These are phyloP conservation scores for Ministeria vibrans DNA, from an alignment of 78 protist species.

Conservation along the genomic window DNA sequence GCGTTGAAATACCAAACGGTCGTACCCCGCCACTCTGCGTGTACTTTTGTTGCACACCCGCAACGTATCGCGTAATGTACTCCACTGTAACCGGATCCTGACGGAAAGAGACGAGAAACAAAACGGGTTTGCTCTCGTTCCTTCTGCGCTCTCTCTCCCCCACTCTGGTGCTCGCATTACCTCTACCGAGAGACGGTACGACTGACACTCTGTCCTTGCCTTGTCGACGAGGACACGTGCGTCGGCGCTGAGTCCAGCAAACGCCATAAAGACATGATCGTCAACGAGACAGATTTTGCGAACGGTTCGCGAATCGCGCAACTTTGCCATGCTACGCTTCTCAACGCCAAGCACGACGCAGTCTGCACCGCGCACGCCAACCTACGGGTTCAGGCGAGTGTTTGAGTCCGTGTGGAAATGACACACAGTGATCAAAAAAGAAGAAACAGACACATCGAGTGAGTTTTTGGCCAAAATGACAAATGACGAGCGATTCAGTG, in stretches of 20 bases:
- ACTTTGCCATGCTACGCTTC: conserved; percentile 71
- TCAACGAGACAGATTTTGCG: conserved; percentile 92
- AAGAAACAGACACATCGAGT: too few relatives aligned
- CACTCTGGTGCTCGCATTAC: too few relatives aligned
- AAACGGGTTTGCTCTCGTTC: too few relatives aligned
- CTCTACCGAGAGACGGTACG: conserved; percentile 89
- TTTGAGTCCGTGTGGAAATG: not conserved
- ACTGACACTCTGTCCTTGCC: conserved; percentile 94
- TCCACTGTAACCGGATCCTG: conserved; percentile 86
- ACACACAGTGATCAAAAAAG: not conserved
- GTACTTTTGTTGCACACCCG: conserved; percentile 91
- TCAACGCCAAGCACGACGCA: conserved; percentile 89
- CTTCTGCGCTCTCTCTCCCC: too few relatives aligned
- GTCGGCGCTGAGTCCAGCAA: conserved; percentile 97
- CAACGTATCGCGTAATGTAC: conserved; percentile 84
- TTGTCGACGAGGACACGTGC: conserved; percentile 87
- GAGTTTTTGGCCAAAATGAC: too few relatives aligned
- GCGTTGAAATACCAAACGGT: conserved; percentile 96
- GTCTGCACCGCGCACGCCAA: conserved; percentile 88
- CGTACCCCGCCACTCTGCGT: conserved; percentile 98
- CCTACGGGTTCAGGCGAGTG: conserved; percentile 1
- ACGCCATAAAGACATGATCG: conserved; percentile 87
- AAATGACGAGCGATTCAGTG: too few relatives aligned
- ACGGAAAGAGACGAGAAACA: too few relatives aligned
- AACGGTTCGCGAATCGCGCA: conserved; percentile 95